A percentile compares a stretch with the other conserved stretches of the same genome.
Conservation (phyloP, 1,139 yeast species). For the Blastobotrys ciferrii region DNA sequence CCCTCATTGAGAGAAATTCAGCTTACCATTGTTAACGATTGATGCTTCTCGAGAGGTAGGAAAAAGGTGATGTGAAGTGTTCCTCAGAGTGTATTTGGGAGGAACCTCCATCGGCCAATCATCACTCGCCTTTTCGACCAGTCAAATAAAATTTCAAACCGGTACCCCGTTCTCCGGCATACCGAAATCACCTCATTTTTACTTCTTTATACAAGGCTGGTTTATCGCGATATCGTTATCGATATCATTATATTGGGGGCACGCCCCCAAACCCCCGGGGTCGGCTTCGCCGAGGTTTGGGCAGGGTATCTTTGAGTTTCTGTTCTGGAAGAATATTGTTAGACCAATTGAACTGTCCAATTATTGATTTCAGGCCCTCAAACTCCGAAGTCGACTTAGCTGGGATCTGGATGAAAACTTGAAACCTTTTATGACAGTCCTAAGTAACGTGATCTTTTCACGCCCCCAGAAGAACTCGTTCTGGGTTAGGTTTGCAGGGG, state of each 20-base stretch:
- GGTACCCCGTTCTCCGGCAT: background rate
- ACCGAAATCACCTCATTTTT: background rate
- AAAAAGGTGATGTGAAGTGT: constrained; percentile 2
- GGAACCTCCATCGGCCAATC: background rate
- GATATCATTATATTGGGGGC: too few relatives aligned
- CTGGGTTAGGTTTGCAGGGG: background rate
- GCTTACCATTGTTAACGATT: constrained; percentile 10
- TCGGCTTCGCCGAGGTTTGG: too few relatives aligned
- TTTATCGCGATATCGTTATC: too few relatives aligned
- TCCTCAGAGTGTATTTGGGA: constrained; percentile 5
- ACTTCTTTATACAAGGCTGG: too few relatives aligned
- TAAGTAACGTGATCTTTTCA: background rate
- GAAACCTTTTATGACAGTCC: too few relatives aligned
- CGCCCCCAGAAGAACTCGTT: background rate
- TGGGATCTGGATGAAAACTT: too few relatives aligned
- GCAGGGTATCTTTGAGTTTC: too few relatives aligned
- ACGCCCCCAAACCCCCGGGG: too few relatives aligned
- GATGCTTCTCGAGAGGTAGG: background rate
- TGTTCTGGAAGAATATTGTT: too few relatives aligned
- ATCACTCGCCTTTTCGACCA: background rate
- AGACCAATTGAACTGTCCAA: too few relatives aligned
- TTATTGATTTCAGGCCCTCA: too few relatives aligned
- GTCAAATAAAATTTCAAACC: background rate
- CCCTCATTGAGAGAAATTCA: background rate
- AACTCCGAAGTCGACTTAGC: too few relatives aligned